Conservation (phyloP, 2,329 filamentous ascomycete species). For the Raffaelea ambrosiae region DNA sequence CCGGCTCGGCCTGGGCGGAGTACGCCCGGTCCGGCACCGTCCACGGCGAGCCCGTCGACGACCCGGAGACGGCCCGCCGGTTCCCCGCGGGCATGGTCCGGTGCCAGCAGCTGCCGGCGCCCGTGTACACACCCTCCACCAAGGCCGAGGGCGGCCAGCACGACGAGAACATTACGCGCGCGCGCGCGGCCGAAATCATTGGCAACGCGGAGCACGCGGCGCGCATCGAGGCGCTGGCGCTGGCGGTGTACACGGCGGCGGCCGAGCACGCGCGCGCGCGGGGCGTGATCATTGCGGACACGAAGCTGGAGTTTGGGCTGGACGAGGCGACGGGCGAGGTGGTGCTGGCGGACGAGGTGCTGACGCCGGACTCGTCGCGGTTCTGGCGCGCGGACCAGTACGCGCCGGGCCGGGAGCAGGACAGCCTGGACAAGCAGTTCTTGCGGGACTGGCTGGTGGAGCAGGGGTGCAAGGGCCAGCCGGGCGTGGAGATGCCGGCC, state of each 20-base stretch:
- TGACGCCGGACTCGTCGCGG: constrained; percentile 74
- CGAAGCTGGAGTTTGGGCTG: constrained; percentile 57
- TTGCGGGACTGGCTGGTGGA: constrained; percentile 73
- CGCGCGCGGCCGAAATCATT: constrained; percentile 53
- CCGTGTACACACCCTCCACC: constrained; percentile 71
- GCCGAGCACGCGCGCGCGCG: constrained; percentile 54
- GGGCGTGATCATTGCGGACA: constrained; percentile 65
- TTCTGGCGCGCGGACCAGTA: constrained; percentile 79
- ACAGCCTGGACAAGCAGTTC: constrained; percentile 84
- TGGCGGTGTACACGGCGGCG: constrained; percentile 55
- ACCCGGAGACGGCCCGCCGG: constrained; percentile 5
- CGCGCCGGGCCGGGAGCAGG: constrained; percentile 63
- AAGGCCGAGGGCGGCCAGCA: constrained; percentile 74
- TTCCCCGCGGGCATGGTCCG: constrained; percentile 56
- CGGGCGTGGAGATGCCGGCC: constrained; percentile 62
- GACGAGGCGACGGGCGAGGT: constrained; percentile 58
- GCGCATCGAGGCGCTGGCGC: constrained; percentile 55
- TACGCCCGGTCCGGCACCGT: constrained; percentile 66
- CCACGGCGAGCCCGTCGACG: constrained; percentile 57
- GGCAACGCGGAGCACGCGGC: constrained; percentile 54
- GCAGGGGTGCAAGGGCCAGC: constrained; percentile 66
- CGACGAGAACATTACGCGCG: constrained; percentile 77
- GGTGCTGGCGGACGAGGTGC: constrained; percentile 73
- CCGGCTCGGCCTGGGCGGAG: constrained; percentile 76
- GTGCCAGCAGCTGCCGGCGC: constrained; percentile 58